These are phyloP conservation scores for Neurospora sp. DNA, from an alignment of 495 filamentous ascomycete genomes.

Conservation along the genomic window DNA sequence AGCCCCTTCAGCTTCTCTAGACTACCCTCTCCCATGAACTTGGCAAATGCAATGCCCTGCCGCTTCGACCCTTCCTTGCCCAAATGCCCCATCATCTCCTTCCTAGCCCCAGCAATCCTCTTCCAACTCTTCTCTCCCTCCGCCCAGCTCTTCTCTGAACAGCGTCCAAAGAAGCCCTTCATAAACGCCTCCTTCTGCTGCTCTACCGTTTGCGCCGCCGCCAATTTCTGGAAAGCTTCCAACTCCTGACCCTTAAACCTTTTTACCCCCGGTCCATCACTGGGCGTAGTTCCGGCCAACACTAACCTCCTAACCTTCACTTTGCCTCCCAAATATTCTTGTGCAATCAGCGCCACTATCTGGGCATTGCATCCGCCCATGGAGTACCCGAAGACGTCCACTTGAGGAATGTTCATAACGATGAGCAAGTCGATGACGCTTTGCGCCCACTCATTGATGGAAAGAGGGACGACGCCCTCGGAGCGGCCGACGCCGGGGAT, in stretches of 20 bases:
- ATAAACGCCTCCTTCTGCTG: conserved; percentile 8
- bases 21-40: conserved; percentile 16
- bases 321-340: background rate
- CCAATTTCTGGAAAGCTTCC: conserved; percentile 3
- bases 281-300: conserved; percentile 17
- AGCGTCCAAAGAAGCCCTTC: conserved; percentile 9
- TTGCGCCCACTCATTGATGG: conserved; percentile 26
- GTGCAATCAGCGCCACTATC: conserved; percentile 11
- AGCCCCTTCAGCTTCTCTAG: conserved; percentile 18
- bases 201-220: conserved; percentile 1
- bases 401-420: conserved; percentile 48
- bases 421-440: conserved; percentile 54
- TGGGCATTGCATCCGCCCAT: conserved; percentile 22
- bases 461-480: conserved; percentile 13
- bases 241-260: conserved; percentile 1
- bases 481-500: conserved; percentile 18
- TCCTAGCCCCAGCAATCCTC: conserved; percentile 7
- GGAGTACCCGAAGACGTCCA: conserved; percentile 31
- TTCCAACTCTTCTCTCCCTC: conserved; percentile 14
- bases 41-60: conserved; percentile 12
- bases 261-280: conserved; percentile 3
- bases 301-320: conserved; percentile 14
- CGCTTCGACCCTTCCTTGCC: conserved; percentile 12
- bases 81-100: conserved; percentile 8
- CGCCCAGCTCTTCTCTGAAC: conserved; percentile 9